A percentile compares a stretch with the other conserved stretches of the same genome.
Conservation (phyloP, 108 stramenopile genomes). For the Aurantiochytrium sp. region DNA sequence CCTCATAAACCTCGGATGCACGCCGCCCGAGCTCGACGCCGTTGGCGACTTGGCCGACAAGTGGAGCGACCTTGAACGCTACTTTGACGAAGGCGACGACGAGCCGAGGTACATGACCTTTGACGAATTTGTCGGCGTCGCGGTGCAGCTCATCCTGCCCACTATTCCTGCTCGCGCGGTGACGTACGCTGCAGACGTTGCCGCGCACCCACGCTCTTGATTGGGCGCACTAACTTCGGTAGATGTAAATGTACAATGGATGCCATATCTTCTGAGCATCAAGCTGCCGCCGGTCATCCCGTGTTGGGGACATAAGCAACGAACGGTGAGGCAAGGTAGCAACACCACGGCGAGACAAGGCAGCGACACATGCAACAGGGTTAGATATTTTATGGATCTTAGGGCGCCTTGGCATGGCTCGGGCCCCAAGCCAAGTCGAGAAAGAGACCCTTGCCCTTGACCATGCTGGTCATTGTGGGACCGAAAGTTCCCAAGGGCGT, state of each 20-base stretch:
- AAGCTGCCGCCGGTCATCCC: too few species aligned
- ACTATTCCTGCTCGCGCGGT: neutral
- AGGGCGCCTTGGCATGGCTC: neutral
- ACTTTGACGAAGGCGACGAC: neutral
- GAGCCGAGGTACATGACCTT: neutral
- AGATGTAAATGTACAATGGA: too few species aligned
- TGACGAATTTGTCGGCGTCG: neutral
- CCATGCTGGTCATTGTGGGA: neutral
- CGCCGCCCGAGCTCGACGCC: neutral
- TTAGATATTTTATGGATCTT: too few species aligned
- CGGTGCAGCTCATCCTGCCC: neutral
- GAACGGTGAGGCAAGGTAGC: too few species aligned
- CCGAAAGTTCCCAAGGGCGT: neutral
- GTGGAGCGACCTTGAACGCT: neutral
- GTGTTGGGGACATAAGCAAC: too few species aligned
- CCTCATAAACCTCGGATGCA: neutral
- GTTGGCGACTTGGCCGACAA: neutral
- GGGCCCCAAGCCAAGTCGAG: neutral
- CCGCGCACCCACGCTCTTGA: too few species aligned
- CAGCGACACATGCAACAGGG: too few species aligned
- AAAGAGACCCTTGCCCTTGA: constrained; percentile 17
- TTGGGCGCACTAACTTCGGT: too few species aligned
- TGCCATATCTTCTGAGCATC: too few species aligned
- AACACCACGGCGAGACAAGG: too few species aligned
- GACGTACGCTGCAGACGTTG: neutral